Evolutionary conservation across 805 yeast genomes (phyloP).

Genomic region (Wickerhamiella qilinensis): DNA sequence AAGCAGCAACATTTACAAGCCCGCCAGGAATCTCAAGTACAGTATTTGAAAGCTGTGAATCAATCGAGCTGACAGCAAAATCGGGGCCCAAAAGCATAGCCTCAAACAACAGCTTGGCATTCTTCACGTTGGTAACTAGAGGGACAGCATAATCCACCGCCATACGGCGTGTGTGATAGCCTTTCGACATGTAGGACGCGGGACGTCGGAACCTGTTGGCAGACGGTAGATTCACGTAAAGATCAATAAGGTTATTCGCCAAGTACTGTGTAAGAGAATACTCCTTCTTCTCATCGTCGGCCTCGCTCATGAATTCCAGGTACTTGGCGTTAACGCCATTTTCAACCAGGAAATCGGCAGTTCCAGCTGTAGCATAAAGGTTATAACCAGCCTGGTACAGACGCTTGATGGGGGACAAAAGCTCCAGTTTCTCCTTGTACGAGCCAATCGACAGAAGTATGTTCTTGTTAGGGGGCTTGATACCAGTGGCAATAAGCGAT

Average conservation of each 20-base stretch:
- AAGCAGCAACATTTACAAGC: slow-evolving; percentile 64
- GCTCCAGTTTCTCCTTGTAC: slow-evolving; percentile 86
- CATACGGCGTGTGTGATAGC: slow-evolving; percentile 98
- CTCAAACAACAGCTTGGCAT: slow-evolving; percentile 89
- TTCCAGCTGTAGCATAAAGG: slow-evolving; percentile 95
- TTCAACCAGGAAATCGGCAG: slow-evolving; percentile 95
- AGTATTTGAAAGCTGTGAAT: slow-evolving; percentile 80
- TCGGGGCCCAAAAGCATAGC: slow-evolving; percentile 53
- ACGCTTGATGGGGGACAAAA: slow-evolving; percentile 72
- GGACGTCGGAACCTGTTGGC: slow-evolving; percentile 97
- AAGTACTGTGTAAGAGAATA: slow-evolving; percentile 91
- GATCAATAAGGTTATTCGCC: slow-evolving; percentile 90
- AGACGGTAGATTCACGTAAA: slow-evolving; percentile 93
- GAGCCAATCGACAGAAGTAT: slow-evolving; percentile 90
- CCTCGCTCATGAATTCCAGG: slow-evolving; percentile 70
- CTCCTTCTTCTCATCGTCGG: slow-evolving; percentile 69
- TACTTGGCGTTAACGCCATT: slow-evolving; percentile 89
- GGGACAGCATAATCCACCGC: slow-evolving; percentile 98
- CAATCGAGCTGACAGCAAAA: slow-evolving; percentile 57
- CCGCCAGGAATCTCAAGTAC: slow-evolving; percentile 69
- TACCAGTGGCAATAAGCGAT: slow-evolving; percentile 87
- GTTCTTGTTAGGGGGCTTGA: slow-evolving; percentile 88
- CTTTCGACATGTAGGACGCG: slow-evolving; percentile 92
- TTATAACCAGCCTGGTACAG: slow-evolving; percentile 73
- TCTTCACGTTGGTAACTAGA: slow-evolving; percentile 89